Evolutionary conservation across 148 eudicot genomes (phyloP).

Genomic region (Bassia scoparia): DNA sequence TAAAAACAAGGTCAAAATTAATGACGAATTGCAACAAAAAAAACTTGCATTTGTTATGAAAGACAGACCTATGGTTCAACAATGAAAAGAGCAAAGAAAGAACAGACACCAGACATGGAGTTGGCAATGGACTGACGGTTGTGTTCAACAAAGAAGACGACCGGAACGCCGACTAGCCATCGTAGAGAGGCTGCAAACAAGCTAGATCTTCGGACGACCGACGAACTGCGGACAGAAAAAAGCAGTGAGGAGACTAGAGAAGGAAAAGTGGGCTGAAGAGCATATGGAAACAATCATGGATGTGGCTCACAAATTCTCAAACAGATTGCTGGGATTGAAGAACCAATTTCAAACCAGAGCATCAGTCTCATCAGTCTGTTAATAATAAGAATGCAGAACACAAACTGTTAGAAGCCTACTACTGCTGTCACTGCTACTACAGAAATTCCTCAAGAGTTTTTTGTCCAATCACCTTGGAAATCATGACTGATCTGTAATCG

Average conservation of each 20-base stretch:
- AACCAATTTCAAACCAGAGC: constrained; percentile 30
- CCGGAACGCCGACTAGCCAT: constrained; percentile 47
- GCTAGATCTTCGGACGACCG: constrained; percentile 41
- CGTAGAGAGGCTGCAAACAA: constrained; percentile 56
- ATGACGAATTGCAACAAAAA: too few species aligned
- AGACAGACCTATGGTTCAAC: constrained; percentile 62
- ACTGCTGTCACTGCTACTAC: too few species aligned
- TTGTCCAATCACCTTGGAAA: constrained; percentile 75
- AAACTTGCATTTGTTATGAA: not conserved
- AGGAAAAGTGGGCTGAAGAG: constrained; percentile 51
- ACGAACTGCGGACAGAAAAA: constrained; percentile 48
- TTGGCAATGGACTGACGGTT: constrained; percentile 55
- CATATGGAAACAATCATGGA: constrained; percentile 38
- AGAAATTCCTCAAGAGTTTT: constrained; percentile 68
- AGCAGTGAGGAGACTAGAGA: constrained; percentile 43
- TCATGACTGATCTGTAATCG: constrained; percentile 77
- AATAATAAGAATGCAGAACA: constrained; percentile 25
- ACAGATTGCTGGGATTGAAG: constrained; percentile 54
- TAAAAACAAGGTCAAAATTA: too few species aligned
- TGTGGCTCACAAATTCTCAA: constrained; percentile 55
- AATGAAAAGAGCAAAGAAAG: constrained; percentile 60
- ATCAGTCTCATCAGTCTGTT: constrained; percentile 29
- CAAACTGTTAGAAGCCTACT: constrained; percentile 29
- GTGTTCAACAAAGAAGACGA: constrained; percentile 42
- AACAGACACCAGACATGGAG: constrained; percentile 68